Evolutionary conservation across 305 asterid genomes (phyloP), one percentile per base, ranked within the genome.

Genomic region (Ilex paraguariensis): DNA sequence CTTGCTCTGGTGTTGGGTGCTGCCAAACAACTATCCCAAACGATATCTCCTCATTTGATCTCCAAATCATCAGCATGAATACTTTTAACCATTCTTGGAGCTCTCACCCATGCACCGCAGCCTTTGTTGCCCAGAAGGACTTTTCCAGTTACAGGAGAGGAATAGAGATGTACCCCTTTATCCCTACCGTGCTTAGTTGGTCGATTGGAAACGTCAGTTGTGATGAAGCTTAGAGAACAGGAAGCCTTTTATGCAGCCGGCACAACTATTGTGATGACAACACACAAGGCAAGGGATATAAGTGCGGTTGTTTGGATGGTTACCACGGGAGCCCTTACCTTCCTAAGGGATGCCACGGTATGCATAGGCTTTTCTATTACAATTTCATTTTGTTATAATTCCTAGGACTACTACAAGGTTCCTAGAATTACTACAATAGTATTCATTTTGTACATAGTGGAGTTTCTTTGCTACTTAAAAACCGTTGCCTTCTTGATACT

Each of bases 291-390:
- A 7, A 0, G 30, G 81, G 74, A 60, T 79, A 79, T 33, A 36
- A 40, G 49, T 79, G 84, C 65, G 1, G 13, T 39, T 79, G 81
- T 59, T 42, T 28, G 31, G 6, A 15, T 1, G 77, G 84, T 32
- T 76, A 67, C 40, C 9, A 10, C 45, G 82, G 84, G 42, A 80
- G 73, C 45, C 78, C 85, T 61, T 80, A 80, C 61, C 46, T 61
- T 14, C 62, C 44, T 11, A 31, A 66, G 5, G 85, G 80, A 68
- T 80, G 82, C 68, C 60, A 70, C 66, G 80, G 82, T 79, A 70
- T 52, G 14, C 39, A 52, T 56, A 51, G 49, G 3, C 15, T 1
- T 28, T 2, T 50, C 56, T 54, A 28, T 44, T 58, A 64, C 13
- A 10, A 7, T 16, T 56, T 50, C 10, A 17, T 14, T 52, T 48